Evolutionary conservation across 768 basidiomycete genomes (phyloP), one percentile per base, ranked within the genome.

Genomic region (Phlegmacium glaucopus): DNA sequence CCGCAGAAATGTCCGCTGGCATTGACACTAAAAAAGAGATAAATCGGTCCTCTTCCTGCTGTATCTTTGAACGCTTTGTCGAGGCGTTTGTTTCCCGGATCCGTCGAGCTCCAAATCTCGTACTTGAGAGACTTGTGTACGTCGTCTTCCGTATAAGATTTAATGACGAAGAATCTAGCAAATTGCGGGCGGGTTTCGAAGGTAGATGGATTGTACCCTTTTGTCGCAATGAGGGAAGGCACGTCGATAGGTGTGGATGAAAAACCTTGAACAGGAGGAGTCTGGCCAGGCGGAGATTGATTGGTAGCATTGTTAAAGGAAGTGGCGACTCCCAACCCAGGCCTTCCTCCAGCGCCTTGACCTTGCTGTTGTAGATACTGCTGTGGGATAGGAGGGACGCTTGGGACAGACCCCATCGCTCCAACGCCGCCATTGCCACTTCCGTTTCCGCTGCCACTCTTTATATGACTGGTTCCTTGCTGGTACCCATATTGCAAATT

Each of bases 111-210:
- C 94, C 94, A 96, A 41, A 97, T 96, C 65, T 95, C 94, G 56
- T 95, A 94, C 60, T 95, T 95, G 59, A 96, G 77, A 12, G 91
- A 94, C 66, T 99, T 99, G 71, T 98, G 95, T 1, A 99, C 95
- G 61, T 99, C 95, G 60, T 97, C 96, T 66, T 98, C 95, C 1
- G 96, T 98, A 69, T 94, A 99, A 0, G 92, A 95, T 65, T 99
- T 99, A 76, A 99, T 98, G 27, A 98, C 95, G 61, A 97, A 97
- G 70, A 78, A 98, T 12, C 94, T 79, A 4, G 95, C 91, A 66
- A 85, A 90, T 40, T 76, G 61, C 9, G 94, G 94, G 42, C 84
- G 75, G 42, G 78, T 80, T 57, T 96, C 92, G 58, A 96, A 95
- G 44, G 77, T 80, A 12, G 78, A 67, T 9, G 94, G 94, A 55